Base-by-base conservation (phyloP, 108 stramenopile genomes). In the Cylindrotheca closterium region DNA sequence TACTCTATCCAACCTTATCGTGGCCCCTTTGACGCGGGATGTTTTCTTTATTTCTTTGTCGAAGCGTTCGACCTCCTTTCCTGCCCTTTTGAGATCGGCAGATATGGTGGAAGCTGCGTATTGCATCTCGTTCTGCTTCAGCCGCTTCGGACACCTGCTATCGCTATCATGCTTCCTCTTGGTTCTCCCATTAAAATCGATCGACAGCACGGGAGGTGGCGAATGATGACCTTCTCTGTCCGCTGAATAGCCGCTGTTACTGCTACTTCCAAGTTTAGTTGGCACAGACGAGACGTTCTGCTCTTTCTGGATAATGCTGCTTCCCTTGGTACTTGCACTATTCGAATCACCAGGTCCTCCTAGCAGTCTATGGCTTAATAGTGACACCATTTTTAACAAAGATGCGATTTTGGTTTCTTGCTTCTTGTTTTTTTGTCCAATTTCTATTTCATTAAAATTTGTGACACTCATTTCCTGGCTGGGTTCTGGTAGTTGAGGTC, bases 221-320 rank as follows among this genome's bases (percentile, higher is more conserved):
- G 21, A 28, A 4, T 55, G 58, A 0, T 25, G 27, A 15, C 32
- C 56, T 46, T 67, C 70, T 31, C 56, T 29, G 48, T 71, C 70
- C 15, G 70, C 70, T 25, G 70, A 71, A 30, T 71, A 71, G 5
- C 70, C 70, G 28, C 70, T 71, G 18, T 57, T 22, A 23, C 62
- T 63, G 47, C 61, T 51, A n/a, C n/a, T n/a, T n/a, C n/a, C n/a
- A n/a, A n/a, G n/a, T n/a, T n/a, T n/a, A n/a, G n/a, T n/a, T n/a
- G n/a, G n/a, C n/a, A n/a, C n/a, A n/a, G n/a, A n/a, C n/a, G n/a
- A n/a, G n/a, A n/a, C n/a, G n/a, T n/a, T n/a, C n/a, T n/a, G n/a
- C n/a, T n/a, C n/a, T n/a, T n/a, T n/a, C n/a, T n/a, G n/a, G n/a
- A n/a, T n/a, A n/a, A n/a, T n/a, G n/a, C 62, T 71, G 52, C 48